Base-by-base conservation (phyloP, 2,329 filamentous ascomycete genomes). In the Fusarium sp. region DNA sequence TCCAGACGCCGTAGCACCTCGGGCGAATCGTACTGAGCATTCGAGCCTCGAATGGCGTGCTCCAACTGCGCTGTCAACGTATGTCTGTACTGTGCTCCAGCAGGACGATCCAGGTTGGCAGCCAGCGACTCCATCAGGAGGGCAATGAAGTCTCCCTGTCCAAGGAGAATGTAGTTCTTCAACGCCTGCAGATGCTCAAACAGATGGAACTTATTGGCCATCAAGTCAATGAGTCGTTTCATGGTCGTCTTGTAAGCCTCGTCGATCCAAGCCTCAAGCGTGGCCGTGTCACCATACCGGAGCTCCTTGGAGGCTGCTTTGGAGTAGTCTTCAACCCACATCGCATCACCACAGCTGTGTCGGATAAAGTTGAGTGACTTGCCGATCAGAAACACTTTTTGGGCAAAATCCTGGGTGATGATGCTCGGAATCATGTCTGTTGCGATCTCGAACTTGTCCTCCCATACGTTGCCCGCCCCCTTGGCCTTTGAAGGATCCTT, bases 321-420 rank as follows among this genome's bases (percentile, higher is more conserved):
- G 32, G 95, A 98, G 84, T 99, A 98, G 35, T 92, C 92, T 80
- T 98, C 95, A 2, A 99, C 97, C 97, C 97, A 99, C 35, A 92
- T 91, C 27, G 95, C 94, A 81, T 99, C 97, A 10, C 93, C 93
- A 81, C 97, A 99, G 76, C 95, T 96, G 83, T 98, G 95, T 27
- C 97, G 92, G 81, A 99, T 98, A 83, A 99, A 99, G 83, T 99
- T 99, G 64, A 99, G 88, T 5, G 95, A 98, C 83, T 99, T 99
- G 66, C 97, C 97, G 77, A 99, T 99, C 9, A 99, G 86, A 78
- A 98, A 98, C 7, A 99, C 94, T 80, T 98, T 98, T 76, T 97
- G 94, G 0, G 97, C 95, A 83, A 99, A 98, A 71, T 98, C 95
- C 52, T 93, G 89, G 0, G 95, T 97, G 76, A 98, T 95, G 79